Evolutionary conservation across 345 rosid genomes (phyloP).

Genomic region (Citrus reticulata): DNA sequence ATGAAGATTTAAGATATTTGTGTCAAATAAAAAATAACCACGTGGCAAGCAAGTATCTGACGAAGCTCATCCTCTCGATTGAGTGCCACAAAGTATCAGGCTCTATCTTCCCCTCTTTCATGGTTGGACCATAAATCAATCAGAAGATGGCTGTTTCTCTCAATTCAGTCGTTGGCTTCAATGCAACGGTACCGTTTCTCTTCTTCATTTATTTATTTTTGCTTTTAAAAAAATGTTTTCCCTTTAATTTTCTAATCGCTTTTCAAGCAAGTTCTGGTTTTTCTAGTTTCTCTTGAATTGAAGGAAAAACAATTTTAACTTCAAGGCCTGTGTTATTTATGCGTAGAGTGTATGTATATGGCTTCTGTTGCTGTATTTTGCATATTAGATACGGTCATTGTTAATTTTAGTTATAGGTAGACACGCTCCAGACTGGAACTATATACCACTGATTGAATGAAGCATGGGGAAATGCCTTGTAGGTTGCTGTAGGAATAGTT

Average conservation of each 20-base stretch:
- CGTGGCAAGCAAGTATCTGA: neutral
- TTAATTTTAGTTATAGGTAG: too few relatives aligned
- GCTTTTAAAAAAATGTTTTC: neutral
- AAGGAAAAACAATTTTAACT: neutral
- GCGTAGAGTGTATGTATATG: neutral
- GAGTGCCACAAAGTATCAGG: slow-evolving; percentile 11
- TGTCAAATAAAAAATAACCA: neutral
- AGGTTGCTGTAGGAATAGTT: neutral
- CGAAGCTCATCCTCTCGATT: slow-evolving; percentile 4
- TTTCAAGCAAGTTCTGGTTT: neutral
- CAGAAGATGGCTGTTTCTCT: slow-evolving; percentile 35
- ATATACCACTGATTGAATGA: neutral
- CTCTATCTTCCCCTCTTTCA: neutral
- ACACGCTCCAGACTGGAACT: neutral
- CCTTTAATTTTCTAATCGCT: neutral
- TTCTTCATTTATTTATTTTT: neutral
- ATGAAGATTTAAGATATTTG: neutral
- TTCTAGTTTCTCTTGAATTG: neutral
- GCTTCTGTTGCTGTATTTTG: neutral
- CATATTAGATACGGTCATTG: neutral
- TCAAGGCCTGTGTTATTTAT: neutral
- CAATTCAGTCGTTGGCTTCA: slow-evolving; percentile 33
- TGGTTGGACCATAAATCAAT: slow-evolving; percentile 20
- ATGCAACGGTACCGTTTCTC: slow-evolving; percentile 20
- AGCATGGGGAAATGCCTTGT: neutral